phyloP scores from a whole-genome alignment of 148 eudicot species.

The Silene conica region DNA sequence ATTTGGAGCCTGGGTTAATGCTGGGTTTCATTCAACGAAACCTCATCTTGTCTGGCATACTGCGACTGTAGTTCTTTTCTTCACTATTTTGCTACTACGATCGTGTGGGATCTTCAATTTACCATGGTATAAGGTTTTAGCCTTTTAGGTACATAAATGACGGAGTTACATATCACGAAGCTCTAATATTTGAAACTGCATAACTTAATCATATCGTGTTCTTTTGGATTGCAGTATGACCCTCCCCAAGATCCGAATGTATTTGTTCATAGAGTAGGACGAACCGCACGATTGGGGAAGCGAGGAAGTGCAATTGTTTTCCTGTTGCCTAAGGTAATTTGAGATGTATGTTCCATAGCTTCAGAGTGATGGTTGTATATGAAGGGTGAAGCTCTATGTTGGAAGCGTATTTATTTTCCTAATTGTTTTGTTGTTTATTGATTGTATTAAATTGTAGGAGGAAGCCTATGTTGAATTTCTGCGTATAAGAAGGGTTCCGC shows the following conservation, averaged over 20 bases:
- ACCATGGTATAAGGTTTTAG: background rate
- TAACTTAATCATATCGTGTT: background rate
- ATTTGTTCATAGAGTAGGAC: slow-evolving; percentile 88
- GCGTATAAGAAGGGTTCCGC: slow-evolving; percentile 57
- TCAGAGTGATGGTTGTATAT: background rate
- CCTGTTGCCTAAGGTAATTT: slow-evolving; percentile 71
- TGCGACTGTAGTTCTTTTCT: too few species aligned
- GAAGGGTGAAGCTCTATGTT: background rate
- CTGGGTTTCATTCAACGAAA: too few species aligned
- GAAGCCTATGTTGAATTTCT: slow-evolving; percentile 77
- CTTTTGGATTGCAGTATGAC: slow-evolving; percentile 64
- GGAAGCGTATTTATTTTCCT: slow-evolving; percentile 1
- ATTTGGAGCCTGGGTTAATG: background rate
- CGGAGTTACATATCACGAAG: background rate
- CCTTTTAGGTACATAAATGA: background rate
- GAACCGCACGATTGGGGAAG: slow-evolving; percentile 93
- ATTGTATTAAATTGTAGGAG: slow-evolving; percentile 43
- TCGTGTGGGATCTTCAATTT: background rate
- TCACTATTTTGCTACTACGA: too few species aligned
- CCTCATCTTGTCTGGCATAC: too few species aligned
- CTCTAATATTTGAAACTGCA: background rate
- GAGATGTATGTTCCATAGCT: background rate
- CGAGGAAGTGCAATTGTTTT: slow-evolving; percentile 77
- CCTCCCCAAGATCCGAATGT: slow-evolving; percentile 96
- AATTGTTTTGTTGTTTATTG: slow-evolving; percentile 2